Conservation (phyloP, 768 basidiomycete genomes). For the Mycena pura region DNA sequence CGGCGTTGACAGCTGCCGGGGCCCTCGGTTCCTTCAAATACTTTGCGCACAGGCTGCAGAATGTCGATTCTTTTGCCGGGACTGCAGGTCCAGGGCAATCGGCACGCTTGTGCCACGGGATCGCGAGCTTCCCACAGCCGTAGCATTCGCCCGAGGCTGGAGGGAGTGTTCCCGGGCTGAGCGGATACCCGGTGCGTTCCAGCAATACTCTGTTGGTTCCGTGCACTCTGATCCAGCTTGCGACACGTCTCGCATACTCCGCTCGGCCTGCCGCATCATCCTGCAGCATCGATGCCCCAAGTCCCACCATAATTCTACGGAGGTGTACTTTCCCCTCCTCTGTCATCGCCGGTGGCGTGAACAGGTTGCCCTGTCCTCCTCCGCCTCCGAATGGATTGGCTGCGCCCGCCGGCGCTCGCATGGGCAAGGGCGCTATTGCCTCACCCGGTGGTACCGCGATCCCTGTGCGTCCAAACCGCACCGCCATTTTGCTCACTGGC, state of each 20-base stretch:
- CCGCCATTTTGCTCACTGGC: constrained; percentile 1
- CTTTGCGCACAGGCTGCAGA: neutral
- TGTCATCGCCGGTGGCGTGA: neutral
- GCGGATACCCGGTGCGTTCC: constrained; percentile 10
- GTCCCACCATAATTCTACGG: neutral
- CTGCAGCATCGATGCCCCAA: neutral
- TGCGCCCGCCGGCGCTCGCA: too few relatives aligned
- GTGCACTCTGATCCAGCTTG: neutral
- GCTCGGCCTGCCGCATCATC: neutral
- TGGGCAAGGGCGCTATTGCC: too few relatives aligned
- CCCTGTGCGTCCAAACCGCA: neutral
- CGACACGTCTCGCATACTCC: constrained; percentile 2
- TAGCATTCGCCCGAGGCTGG: constrained; percentile 18
- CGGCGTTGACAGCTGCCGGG: neutral
- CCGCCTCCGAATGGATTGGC: neutral
- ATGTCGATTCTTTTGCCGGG: constrained; percentile 3
- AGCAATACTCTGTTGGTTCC: neutral
- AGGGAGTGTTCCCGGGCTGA: constrained; percentile 4
- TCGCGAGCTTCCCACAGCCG: constrained; percentile 12
- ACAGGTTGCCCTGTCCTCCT: constrained; percentile 3
- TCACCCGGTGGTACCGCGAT: neutral
- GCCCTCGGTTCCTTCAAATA: neutral
- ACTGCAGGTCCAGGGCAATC: constrained; percentile 4
- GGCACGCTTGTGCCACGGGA: neutral
- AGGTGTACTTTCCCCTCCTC: neutral